Base-by-base conservation (phyloP, 768 basidiomycete species). In the Lactarius akahatsu region DNA sequence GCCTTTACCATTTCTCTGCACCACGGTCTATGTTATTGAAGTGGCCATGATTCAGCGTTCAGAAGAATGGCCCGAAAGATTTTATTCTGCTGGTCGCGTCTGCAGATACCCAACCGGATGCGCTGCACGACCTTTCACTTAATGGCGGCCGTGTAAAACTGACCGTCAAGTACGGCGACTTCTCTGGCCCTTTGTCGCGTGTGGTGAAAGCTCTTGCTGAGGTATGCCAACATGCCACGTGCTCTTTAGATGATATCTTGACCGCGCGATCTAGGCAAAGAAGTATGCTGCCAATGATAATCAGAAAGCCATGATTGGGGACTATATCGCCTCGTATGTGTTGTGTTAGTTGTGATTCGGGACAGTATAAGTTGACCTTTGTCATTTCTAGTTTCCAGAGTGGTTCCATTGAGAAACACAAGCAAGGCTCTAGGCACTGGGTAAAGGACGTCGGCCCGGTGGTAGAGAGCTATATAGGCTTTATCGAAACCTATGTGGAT, bases 401-500 rank as follows among this genome's bases (percentile, higher is more conserved):
- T 4, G 93, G 93, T 11, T 91, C 89, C 10, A 86, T 95, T 58
- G 82, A 87, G 68, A 88, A 84, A 23, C 94, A 96, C 78, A 87
- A 90, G 73, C 81, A 88, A 54, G 93, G 84, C 0, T 92, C 91
- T 0, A 83, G 77, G 34, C 80, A 86, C 67, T 96, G 93, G 93
- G 93, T 96, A 30, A 88, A 89, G 76, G 93, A 96, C 73, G 78
- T 91, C 26, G 90, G 92, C 0, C 93, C 93, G 4, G 88, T 91
- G 40, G 93, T 96, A 20, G 93, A 95, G 76, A 90, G 86, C 36
- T 94, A 94, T 75, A 87, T 94, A 64, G 92, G 92, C 28, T 92
- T 92, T 74, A 82, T 92, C 47, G 91, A 92, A 80, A 92, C 89
- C 1, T 77, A 77, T 32, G 88, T 94, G 20, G 94, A 95, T 73